Percentiles rank a stretch among this genome's conserved stretches.
Evolutionary conservation across 768 basidiomycete genomes (phyloP).

Genomic region (Boletus sensibilis): DNA sequence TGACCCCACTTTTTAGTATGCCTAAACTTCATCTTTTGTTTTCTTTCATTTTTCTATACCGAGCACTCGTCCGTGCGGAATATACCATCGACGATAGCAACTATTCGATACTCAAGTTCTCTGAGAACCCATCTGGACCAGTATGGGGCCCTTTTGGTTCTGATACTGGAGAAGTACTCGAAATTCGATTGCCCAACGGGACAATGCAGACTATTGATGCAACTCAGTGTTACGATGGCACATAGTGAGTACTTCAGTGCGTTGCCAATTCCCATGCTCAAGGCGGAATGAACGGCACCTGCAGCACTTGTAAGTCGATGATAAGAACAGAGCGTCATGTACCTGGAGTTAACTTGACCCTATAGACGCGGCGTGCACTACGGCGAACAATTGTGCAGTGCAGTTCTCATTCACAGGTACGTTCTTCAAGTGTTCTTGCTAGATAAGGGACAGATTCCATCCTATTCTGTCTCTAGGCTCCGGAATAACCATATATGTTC

Average conservation of each 20-base stretch:
- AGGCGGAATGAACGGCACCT: background rate
- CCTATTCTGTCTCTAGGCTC: slow-evolving; percentile 15
- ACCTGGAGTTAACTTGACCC: background rate
- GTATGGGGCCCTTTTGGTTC: slow-evolving; percentile 29
- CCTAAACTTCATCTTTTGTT: background rate
- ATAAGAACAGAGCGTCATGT: background rate
- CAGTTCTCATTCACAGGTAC: slow-evolving; percentile 27
- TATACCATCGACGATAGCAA: slow-evolving; percentile 30
- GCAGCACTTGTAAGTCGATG: slow-evolving; percentile 25
- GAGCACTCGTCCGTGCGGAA: slow-evolving; percentile 17
- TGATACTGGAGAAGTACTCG: slow-evolving; percentile 18
- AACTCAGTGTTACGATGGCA: slow-evolving; percentile 24
- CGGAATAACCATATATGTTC: slow-evolving; percentile 30
- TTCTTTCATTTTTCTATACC: background rate
- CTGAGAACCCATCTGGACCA: slow-evolving; percentile 28
- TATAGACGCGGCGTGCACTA: slow-evolving; percentile 24
- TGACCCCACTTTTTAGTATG: slow-evolving; percentile 9
- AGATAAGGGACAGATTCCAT: background rate
- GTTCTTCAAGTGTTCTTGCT: background rate
- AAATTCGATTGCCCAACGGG: slow-evolving; percentile 26
- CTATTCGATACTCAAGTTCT: slow-evolving; percentile 25
- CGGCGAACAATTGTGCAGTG: slow-evolving; percentile 25
- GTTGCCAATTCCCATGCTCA: slow-evolving; percentile 4
- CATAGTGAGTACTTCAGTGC: slow-evolving; percentile 21
- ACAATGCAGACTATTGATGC: slow-evolving; percentile 25